These are phyloP conservation scores for Naganishia cerealis DNA, from an alignment of 1,284 basidiomycete species.

Conservation along the genomic window DNA sequence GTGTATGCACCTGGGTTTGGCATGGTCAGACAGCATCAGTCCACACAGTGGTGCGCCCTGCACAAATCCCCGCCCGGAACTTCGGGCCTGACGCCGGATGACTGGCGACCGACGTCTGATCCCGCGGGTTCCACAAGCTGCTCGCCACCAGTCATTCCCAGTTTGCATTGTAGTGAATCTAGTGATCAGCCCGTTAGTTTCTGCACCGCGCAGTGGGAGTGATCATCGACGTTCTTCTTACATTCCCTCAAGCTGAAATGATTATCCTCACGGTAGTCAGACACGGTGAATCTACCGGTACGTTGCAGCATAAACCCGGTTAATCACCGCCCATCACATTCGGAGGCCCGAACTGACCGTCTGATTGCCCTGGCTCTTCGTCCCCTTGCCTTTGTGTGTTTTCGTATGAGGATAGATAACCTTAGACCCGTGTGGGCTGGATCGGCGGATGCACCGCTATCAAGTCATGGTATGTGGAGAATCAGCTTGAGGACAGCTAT, in stretches of 20 bases:
- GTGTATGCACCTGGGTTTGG: too few species aligned
- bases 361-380: constrained; percentile 45
- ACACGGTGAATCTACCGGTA: constrained; percentile 76
- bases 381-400: constrained; percentile 18
- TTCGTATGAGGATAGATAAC: constrained; percentile 45
- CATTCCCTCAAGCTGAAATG: constrained; percentile 39
- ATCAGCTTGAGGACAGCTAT: constrained; percentile 5
- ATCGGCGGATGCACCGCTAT: constrained; percentile 76
- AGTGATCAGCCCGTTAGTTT: not conserved
- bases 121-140: not conserved
- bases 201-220: not conserved
- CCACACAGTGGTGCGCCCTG: not conserved
- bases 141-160: too few species aligned
- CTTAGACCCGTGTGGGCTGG: constrained; percentile 69
- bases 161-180: not conserved
- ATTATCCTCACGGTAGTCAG: constrained; percentile 57
- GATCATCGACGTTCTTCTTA: not conserved
- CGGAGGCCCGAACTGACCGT: constrained; percentile 39
- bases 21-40: too few species aligned
- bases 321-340: not conserved
- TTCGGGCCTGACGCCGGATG: constrained; percentile 4
- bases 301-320: constrained; percentile 38
- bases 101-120: not conserved
- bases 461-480: constrained; percentile 68
- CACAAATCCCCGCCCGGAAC: not conserved